phyloP scores from a whole-genome alignment of 176 grass and related monocot genomes.

The Chloris gayana region DNA sequence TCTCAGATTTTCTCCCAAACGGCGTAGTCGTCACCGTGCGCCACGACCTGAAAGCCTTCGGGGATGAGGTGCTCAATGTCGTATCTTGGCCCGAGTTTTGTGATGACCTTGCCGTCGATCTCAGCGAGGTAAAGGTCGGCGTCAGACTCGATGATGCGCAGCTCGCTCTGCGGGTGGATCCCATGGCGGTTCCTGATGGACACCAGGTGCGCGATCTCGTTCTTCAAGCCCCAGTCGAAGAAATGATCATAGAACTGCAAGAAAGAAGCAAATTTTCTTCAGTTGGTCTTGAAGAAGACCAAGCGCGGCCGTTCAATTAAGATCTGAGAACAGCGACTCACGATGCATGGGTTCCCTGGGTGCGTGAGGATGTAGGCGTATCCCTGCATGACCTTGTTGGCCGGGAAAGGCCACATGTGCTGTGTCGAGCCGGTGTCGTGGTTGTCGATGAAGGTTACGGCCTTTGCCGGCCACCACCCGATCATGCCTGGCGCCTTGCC shows the following conservation, averaged over 20 bases:
- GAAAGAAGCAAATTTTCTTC: neutral
- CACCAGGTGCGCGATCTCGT: slow-evolving; percentile 56
- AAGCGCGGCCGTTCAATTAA: neutral
- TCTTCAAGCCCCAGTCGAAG: slow-evolving; percentile 68
- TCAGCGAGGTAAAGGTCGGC: slow-evolving; percentile 67
- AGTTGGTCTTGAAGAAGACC: neutral
- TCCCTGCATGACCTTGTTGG: slow-evolving; percentile 87
- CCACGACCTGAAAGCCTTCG: slow-evolving; percentile 40
- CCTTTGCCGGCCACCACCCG: slow-evolving; percentile 69
- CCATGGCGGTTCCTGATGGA: slow-evolving; percentile 52
- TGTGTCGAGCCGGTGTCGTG: slow-evolving; percentile 87
- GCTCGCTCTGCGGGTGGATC: slow-evolving; percentile 54
- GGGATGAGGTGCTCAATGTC: slow-evolving; percentile 49
- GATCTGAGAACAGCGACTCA: slow-evolving; percentile 39
- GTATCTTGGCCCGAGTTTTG: slow-evolving; percentile 58
- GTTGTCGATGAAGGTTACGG: slow-evolving; percentile 83
- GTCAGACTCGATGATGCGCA: slow-evolving; percentile 64
- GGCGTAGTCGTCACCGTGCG: slow-evolving; percentile 54
- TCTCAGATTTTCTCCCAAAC: slow-evolving; percentile 64
- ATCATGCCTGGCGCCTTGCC: slow-evolving; percentile 80
- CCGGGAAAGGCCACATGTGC: slow-evolving; percentile 75
- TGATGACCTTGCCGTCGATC: slow-evolving; percentile 66
- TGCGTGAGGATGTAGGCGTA: slow-evolving; percentile 94
- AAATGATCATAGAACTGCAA: slow-evolving; percentile 85
- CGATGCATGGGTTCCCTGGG: slow-evolving; percentile 76